Percentiles rank a stretch among this genome's conserved stretches.
Evolutionary conservation across 106 monocot genomes (phyloP).

Genomic region (Dioscorea dumetorum): DNA sequence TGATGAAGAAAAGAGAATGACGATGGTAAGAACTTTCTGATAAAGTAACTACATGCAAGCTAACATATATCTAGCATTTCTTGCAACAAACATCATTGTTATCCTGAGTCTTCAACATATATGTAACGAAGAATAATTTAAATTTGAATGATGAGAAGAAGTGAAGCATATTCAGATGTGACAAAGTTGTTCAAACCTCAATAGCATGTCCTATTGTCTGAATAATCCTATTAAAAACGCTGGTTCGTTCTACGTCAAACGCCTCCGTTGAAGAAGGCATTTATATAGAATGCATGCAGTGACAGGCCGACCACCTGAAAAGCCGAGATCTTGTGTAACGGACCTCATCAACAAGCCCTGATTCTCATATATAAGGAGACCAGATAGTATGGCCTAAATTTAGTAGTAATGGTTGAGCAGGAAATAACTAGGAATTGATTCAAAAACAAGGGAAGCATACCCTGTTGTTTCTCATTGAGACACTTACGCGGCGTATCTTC

Average conservation of each 20-base stretch:
- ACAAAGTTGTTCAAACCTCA: slow-evolving; percentile 47
- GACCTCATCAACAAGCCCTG: slow-evolving; percentile 89
- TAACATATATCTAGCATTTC: too few species aligned
- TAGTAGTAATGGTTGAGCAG: not conserved
- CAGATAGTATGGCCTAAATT: not conserved
- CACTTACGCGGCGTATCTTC: slow-evolving; percentile 96
- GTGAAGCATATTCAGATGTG: not conserved
- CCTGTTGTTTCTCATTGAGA: slow-evolving; percentile 98
- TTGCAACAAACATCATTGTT: slow-evolving; percentile 95
- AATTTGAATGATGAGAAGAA: not conserved
- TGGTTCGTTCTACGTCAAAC: slow-evolving; percentile 97
- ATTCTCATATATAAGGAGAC: slow-evolving; percentile 62
- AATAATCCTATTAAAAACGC: slow-evolving; percentile 95
- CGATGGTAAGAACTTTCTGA: too few species aligned
- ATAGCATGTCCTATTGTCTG: slow-evolving; percentile 98
- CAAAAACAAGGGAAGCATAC: slow-evolving; percentile 12
- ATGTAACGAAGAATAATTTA: slow-evolving; percentile 6
- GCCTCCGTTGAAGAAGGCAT: slow-evolving; percentile 98
- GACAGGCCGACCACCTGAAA: slow-evolving; percentile 74
- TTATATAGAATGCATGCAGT: slow-evolving; percentile 97
- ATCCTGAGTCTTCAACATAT: slow-evolving; percentile 73
- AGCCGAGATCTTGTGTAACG: slow-evolving; percentile 82
- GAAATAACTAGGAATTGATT: not conserved
- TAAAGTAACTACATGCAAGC: too few species aligned
- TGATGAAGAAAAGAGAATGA: too few species aligned